Evolutionary conservation across 2,329 filamentous ascomycete species (phyloP).

Genomic region (Botryosphaeria dothidea): DNA sequence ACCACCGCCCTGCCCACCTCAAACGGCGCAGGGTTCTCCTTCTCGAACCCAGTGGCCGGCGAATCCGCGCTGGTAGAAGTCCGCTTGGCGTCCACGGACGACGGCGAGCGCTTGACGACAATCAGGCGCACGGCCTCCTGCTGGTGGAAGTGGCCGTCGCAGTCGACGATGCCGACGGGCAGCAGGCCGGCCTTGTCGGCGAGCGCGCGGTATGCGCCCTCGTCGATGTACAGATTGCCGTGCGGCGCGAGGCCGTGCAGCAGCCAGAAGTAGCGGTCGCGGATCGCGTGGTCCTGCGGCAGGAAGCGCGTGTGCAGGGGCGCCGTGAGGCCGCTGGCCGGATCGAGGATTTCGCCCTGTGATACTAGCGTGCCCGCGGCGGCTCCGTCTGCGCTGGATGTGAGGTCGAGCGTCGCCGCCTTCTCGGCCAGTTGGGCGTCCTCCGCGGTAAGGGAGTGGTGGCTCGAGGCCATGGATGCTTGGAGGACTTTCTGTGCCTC

Average conservation of each 20-base stretch:
- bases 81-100: neutral
- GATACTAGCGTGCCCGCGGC: conserved; percentile 17
- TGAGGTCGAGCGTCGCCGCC: conserved; percentile 25
- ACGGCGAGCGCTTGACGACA: conserved; percentile 64
- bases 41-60: conserved; percentile 27
- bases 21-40: conserved; percentile 38
- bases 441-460: conserved; percentile 1
- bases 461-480: conserved; percentile 30
- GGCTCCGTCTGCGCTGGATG: conserved; percentile 22
- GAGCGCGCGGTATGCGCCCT: conserved; percentile 81
- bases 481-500: conserved; percentile 58
- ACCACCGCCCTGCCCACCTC: conserved; percentile 90
- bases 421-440: conserved; percentile 24
- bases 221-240: conserved; percentile 88
- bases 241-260: conserved; percentile 88
- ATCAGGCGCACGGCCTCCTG: conserved; percentile 89
- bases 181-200: conserved; percentile 82
- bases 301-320: conserved; percentile 92
- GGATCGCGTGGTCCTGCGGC: conserved; percentile 78
- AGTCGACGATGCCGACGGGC: conserved; percentile 85
- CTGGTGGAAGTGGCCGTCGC: conserved; percentile 84
- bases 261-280: conserved; percentile 96
- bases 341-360: conserved; percentile 21
- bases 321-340: conserved; percentile 34
- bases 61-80: neutral